Percentiles rank a stretch among this genome's conserved stretches.
These are phyloP conservation scores for Spinellus fusiger DNA, from an alignment of 192 early-diverging fungal genomes.

Conservation along the genomic window DNA sequence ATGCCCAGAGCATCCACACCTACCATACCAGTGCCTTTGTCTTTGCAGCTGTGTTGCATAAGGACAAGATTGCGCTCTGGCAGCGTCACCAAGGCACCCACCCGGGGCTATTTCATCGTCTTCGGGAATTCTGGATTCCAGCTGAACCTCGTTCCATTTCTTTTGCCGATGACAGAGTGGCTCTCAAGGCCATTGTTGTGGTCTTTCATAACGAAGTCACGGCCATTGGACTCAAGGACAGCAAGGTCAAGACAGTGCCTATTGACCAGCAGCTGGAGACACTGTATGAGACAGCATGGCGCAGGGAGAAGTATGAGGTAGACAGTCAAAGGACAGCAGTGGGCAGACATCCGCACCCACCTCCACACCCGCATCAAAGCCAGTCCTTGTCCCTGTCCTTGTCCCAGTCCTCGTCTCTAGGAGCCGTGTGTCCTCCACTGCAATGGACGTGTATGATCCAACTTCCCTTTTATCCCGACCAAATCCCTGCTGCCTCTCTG, in stretches of 20 bases:
- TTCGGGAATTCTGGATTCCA: conserved; percentile 30
- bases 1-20: conserved; percentile 12
- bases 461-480: conserved; percentile 28
- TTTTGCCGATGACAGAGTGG: conserved; percentile 28
- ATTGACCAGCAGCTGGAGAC: conserved; percentile 15
- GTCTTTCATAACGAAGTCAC: conserved; percentile 25
- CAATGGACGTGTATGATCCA: conserved; percentile 28
- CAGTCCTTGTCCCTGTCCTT: neutral
- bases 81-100: conserved; percentile 12
- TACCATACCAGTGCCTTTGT: conserved; percentile 22
- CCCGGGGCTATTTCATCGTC: conserved; percentile 1
- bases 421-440: conserved; percentile 5
- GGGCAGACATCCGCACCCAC: too few relatives aligned
- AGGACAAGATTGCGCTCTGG: conserved; percentile 27
- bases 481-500: conserved; percentile 15
- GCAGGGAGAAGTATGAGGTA: conserved; percentile 5
- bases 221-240: conserved; percentile 18
- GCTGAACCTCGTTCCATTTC: conserved; percentile 12
- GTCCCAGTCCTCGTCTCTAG: neutral
- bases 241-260: conserved; percentile 21
- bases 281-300: conserved; percentile 4
- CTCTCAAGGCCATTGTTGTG: conserved; percentile 17
- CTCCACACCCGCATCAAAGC: conserved; percentile 4
- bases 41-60: conserved; percentile 17
- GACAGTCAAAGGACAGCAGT: too few relatives aligned